A percentile compares a stretch with the other conserved stretches of the same genome.
Conservation (phyloP, 805 yeast species). For the Lachancea sp. region DNA sequence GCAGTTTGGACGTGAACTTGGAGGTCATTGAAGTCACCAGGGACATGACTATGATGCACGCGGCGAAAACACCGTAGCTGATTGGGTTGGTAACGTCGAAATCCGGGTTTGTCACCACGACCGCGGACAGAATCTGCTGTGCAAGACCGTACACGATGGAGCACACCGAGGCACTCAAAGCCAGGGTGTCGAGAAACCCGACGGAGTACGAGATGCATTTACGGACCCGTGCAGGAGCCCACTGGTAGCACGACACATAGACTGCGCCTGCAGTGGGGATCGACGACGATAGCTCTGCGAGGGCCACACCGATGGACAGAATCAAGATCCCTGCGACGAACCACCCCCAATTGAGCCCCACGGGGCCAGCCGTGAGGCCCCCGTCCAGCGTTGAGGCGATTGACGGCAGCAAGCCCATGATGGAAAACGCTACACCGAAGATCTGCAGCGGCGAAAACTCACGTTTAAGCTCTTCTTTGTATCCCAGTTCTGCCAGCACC, state of each 20-base stretch:
- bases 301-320: slow-evolving; percentile 46
- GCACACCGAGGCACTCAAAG: slow-evolving; percentile 55
- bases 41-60: slow-evolving; percentile 44
- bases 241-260: slow-evolving; percentile 55
- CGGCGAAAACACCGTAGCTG: slow-evolving; percentile 57
- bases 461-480: slow-evolving; percentile 59
- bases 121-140: slow-evolving; percentile 47
- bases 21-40: slow-evolving; percentile 48
- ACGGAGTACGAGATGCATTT: slow-evolving; percentile 50
- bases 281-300: slow-evolving; percentile 57
- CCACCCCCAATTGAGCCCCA: slow-evolving; percentile 63
- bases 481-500: slow-evolving; percentile 42
- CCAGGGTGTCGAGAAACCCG: slow-evolving; percentile 62
- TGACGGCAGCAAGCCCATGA: slow-evolving; percentile 61
- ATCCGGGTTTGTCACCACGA: slow-evolving; percentile 34
- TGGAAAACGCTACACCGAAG: slow-evolving; percentile 60
- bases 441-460: slow-evolving; percentile 53
- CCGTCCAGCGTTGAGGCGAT: slow-evolving; percentile 40
- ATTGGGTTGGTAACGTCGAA: slow-evolving; percentile 48
- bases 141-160: slow-evolving; percentile 63
- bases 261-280: slow-evolving; percentile 69
- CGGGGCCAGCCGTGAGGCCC: slow-evolving; percentile 46
- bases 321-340: slow-evolving; percentile 48
- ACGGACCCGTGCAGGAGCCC: slow-evolving; percentile 46
- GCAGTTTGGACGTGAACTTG: slow-evolving; percentile 46